Evolutionary conservation across 2,329 filamentous ascomycete genomes (phyloP), one percentile per base, ranked within the genome.

Genomic region (Aspergillus eucalypticola): DNA sequence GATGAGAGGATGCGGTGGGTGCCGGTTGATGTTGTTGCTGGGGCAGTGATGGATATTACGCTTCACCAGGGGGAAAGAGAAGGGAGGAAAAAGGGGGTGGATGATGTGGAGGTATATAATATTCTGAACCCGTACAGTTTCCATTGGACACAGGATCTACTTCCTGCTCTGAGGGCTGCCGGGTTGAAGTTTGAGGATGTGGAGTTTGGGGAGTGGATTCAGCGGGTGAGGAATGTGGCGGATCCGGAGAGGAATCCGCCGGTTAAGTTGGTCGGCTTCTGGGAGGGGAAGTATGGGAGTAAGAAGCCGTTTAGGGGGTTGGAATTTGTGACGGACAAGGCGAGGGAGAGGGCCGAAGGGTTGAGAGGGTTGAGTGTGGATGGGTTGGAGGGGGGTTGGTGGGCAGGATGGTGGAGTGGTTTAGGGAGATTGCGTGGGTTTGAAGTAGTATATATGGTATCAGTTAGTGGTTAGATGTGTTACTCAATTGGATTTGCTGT

Each of bases 191-290:
- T 75, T 52, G 66, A 69, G 32, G 70, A 63, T 42, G 50, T 73
- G 1, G 55, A 59, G 7, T 68, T 67, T 17, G 58, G 61, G 5
- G 69, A 69, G 29, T 76, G 73, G 73, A 52, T 76, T 5, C 56
- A 41, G 5, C 69, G 75, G 2, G 65, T 86, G 11, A 73, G 79
- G 3, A 72, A 72, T 2, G 78, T 84, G 53, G 76, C 74, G 2
- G 82, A 86, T 66, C 80, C 82, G 0, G 61, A 73, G 5, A 69
- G 64, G 15, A 86, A 86, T 63, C 83, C 83, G 10, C 77, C 81
- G 0, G 76, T 84, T 63, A 85, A 84, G 68, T 73, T 85, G 1
- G 60, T 84, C 1, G 82, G 83, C 44, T 86, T 83, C 72, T 85
- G 84, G 60, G 70, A 76, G 3, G 72, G 73, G 2, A 85, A 85